A percentile compares a stretch with the other conserved stretches of the same genome.
Conservation (phyloP, 148 eudicot species). For the Amaranthus palmeri region DNA sequence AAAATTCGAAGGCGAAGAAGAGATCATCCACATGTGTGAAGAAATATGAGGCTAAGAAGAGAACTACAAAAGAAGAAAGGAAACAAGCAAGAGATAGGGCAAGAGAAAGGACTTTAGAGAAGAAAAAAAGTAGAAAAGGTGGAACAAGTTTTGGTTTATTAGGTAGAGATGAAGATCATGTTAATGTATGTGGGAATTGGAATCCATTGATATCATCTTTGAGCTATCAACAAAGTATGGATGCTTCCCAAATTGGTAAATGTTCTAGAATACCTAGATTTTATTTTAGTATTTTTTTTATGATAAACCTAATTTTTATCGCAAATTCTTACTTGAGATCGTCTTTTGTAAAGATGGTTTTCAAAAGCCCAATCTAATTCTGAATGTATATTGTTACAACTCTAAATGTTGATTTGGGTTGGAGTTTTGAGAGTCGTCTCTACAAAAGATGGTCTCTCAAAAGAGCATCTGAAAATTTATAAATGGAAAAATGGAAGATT, state of each 20-base stretch:
- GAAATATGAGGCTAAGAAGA: constrained; percentile 8
- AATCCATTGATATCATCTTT: constrained; percentile 13
- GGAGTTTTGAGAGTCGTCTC: too few species aligned
- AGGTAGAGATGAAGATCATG: neutral
- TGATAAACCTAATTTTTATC: too few species aligned
- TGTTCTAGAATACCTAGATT: too few species aligned
- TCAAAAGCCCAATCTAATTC: too few species aligned
- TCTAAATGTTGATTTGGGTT: too few species aligned
- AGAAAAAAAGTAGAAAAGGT: constrained; percentile 5
- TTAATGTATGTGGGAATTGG: constrained; percentile 15
- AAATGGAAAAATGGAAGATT: too few species aligned
- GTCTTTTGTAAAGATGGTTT: too few species aligned
- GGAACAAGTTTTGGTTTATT: neutral
- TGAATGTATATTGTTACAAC: too few species aligned
- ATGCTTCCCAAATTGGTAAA: constrained; percentile 19
- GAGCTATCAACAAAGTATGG: constrained; percentile 17
- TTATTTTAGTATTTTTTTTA: too few species aligned
- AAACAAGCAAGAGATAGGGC: constrained; percentile 50
- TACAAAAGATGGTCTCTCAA: too few species aligned
- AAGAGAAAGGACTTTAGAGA: constrained; percentile 43
- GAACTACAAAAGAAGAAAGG: constrained; percentile 38
- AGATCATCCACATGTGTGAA: neutral
- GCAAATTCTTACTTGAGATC: too few species aligned
- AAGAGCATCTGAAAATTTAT: too few species aligned
- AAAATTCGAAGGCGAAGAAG: constrained; percentile 2